These are phyloP conservation scores for Nakazawaea pomicola DNA, from an alignment of 805 yeast genomes.

Conservation along the genomic window DNA sequence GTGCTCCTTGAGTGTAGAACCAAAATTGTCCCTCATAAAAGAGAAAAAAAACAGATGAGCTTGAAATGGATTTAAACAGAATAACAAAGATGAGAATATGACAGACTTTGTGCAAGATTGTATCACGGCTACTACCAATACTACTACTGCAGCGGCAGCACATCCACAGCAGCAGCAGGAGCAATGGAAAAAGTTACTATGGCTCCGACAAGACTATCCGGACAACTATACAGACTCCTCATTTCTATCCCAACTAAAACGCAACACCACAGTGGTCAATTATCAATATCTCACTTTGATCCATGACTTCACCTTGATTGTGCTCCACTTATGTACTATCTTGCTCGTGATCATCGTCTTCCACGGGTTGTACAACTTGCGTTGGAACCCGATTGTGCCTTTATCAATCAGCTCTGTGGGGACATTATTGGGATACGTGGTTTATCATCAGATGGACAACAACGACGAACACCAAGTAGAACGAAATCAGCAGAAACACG, in stretches of 20 bases:
- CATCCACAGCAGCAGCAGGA: constrained; percentile 13
- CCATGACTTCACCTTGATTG: constrained; percentile 66
- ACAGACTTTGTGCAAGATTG: too few relatives aligned
- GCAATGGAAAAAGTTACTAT: constrained; percentile 81
- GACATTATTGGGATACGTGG: constrained; percentile 31
- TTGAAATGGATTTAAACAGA: background rate
- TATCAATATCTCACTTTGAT: constrained; percentile 61
- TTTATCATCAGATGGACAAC: constrained; percentile 17
- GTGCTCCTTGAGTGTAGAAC: too few relatives aligned
- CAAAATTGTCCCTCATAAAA: background rate
- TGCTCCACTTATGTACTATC: constrained; percentile 60
- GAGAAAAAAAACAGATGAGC: background rate
- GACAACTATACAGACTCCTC: constrained; percentile 86
- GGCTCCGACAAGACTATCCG: constrained; percentile 81
- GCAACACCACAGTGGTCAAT: constrained; percentile 69
- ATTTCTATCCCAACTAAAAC: constrained; percentile 72
- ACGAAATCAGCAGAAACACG: constrained; percentile 25
- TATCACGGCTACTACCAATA: too few relatives aligned
- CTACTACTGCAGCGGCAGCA: too few relatives aligned
- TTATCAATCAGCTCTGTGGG: constrained; percentile 28
- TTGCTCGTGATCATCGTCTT: constrained; percentile 67
- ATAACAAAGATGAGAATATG: too few relatives aligned
- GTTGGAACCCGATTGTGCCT: constrained; percentile 47
- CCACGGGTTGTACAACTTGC: constrained; percentile 44
- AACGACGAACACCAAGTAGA: too few relatives aligned